A percentile compares a stretch with the other conserved stretches of the same genome.
phyloP scores from a whole-genome alignment of 108 stramenopile genomes.

The Pelagomonas calceolata region DNA sequence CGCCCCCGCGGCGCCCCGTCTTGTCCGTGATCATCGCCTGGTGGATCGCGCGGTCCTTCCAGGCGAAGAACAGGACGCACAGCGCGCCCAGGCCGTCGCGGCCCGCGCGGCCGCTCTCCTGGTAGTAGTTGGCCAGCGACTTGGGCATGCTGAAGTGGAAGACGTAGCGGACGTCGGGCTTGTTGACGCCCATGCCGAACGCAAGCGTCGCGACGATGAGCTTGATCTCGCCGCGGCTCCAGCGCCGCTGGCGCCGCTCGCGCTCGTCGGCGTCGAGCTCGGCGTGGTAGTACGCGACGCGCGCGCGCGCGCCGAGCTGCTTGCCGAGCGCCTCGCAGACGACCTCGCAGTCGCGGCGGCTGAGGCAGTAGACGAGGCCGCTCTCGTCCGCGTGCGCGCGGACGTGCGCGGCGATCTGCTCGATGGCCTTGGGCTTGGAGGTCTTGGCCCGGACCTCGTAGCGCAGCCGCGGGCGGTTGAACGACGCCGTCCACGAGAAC shows the following conservation, averaged over 20 bases:
- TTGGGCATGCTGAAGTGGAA: conserved; percentile 97
- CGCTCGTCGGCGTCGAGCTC: conserved; percentile 65
- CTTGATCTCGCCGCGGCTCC: conserved; percentile 70
- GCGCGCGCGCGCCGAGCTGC: conserved; percentile 33
- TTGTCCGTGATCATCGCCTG: conserved; percentile 71
- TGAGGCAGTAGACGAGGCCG: conserved; percentile 93
- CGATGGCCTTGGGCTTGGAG: conserved; percentile 44
- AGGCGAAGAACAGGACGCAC: conserved; percentile 76
- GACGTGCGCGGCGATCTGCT: conserved; percentile 65
- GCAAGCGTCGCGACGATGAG: conserved; percentile 91
- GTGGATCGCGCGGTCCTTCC: conserved; percentile 69
- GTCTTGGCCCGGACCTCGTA: conserved; percentile 83
- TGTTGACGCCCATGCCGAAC: conserved; percentile 80
- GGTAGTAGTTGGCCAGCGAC: conserved; percentile 71
- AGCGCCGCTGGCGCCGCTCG: conserved; percentile 66
- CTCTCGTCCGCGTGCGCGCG: conserved; percentile 56
- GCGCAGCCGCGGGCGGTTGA: conserved; percentile 89
- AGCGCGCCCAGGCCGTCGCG: conserved; percentile 78
- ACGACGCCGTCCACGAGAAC: conserved; percentile 58
- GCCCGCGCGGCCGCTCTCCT: conserved; percentile 92
- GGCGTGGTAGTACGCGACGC: conserved; percentile 87
- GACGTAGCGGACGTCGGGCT: conserved; percentile 83
- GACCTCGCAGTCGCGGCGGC: conserved; percentile 82
- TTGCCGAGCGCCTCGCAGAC: conserved; percentile 54
- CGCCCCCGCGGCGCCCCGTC: no score